phyloP scores from a whole-genome alignment of 805 yeast genomes.

The Teunomyces barrocoloradensis region DNA sequence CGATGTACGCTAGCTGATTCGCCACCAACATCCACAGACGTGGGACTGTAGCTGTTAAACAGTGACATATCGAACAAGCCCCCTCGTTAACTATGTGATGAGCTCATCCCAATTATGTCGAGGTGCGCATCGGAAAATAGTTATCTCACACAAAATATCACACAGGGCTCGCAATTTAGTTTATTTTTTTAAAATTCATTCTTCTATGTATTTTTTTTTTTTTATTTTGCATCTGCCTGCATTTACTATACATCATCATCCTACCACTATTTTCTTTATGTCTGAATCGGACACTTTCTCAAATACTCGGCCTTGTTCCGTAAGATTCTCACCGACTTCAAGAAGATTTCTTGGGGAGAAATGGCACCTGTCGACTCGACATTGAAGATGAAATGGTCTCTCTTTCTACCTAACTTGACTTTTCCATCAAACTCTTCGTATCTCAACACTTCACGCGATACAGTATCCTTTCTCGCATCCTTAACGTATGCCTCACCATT shows the following conservation, averaged over 20 bases:
- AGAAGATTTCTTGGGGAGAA: conserved; percentile 94
- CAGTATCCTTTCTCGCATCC: conserved; percentile 94
- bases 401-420: conserved; percentile 85
- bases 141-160: not conserved
- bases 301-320: conserved; percentile 81
- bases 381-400: conserved; percentile 92
- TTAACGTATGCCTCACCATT: conserved; percentile 73
- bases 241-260: conserved; percentile 6
- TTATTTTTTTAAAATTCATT: not conserved
- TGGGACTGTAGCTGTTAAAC: conserved; percentile 1
- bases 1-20: not conserved
- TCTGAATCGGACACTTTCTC: conserved; percentile 74
- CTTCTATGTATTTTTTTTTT: no score
- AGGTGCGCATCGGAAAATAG: conserved; percentile 6
- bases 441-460: conserved; percentile 92
- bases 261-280: conserved; percentile 21
- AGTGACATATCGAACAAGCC: not conserved
- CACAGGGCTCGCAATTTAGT: not conserved
- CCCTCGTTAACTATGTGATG: not conserved
- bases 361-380: conserved; percentile 96
- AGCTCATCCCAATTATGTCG: conserved; percentile 3
- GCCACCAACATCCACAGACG: not conserved
- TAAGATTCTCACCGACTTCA: conserved; percentile 82
- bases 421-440: conserved; percentile 87
- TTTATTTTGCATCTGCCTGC: not conserved